Evolutionary conservation across 441 rosid genomes (phyloP), one percentile per base, ranked within the genome.

Genomic region (Kokia cookei): DNA sequence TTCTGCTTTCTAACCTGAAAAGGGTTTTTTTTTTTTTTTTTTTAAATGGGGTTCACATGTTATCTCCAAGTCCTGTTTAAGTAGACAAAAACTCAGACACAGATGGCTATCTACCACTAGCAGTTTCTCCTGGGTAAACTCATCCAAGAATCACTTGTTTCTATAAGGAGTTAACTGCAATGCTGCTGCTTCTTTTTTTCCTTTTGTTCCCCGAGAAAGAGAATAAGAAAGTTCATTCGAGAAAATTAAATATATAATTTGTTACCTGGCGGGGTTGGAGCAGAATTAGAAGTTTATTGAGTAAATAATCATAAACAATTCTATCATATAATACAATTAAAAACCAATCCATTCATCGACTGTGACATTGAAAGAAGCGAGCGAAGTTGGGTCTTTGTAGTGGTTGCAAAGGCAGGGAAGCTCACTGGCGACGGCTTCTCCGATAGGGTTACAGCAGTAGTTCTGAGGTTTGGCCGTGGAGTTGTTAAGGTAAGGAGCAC

Each of bases 371-470:
- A 85, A 17, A 14, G 17, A 0, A 2, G 24, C 0, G 27, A 89
- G 80, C 63, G 86, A 11, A 9, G 71, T 79, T 22, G 96, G 87
- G 12, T 83, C 71, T 12, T 8, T 83, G 64, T 78, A 87, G 73
- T 89, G 82, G 73, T 64, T 78, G 83, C 96, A 89, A 72, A 91
- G 88, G 80, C 96, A 89, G 35, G 57, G 1, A 12, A 77, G 80
- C 0, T 89, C 81, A 0, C 61, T 81, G 0, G 22, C 14, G 13
- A 79, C 89, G 2, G 89, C 83, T 0, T 87, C 69, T 74, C 73
- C 87, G 75, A 91, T 82, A 27, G 89, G 62, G 74, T 64, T 51
- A 79, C 95, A 90, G 81, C 93, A 88, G 29, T 2, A 17, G 66
- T 5, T 70, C 35, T 85, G 75, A 17, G 95, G 95, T 11, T 47